Base-by-base conservation (phyloP, 371 early-diverging fungal species). In the Mortierella sp. region DNA sequence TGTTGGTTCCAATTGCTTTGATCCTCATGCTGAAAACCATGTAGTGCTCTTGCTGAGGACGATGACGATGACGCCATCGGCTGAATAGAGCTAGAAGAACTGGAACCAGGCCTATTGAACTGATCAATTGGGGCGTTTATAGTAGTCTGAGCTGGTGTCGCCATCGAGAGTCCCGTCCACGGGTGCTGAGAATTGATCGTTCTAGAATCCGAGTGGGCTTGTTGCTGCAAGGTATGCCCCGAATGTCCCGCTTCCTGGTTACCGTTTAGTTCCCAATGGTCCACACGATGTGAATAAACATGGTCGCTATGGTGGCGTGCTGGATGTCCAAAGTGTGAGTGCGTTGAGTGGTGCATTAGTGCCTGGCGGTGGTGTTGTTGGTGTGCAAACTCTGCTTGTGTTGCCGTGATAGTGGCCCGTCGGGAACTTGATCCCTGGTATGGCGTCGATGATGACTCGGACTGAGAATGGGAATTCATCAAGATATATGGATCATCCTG, bases 141-240 rank as follows among this genome's bases (percentile, higher is more conserved):
- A 7, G 34, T 34, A 4, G 52, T 39, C 0, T 64, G 68, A 21
- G 64, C 64, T 16, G 67, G 42, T 1, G 74, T 19, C 23, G 74
- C 67, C 74, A 67, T 73, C 2, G 68, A 60, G 14, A 73, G 48
- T 1, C 42, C 51, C 45, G 50, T 62, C 72, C 66, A 72, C 0
- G 72, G 28, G 26, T 46, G 52, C 27, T 58, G 59, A 19, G 23
- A 58, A 1, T 23, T 52, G n/a, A 48, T 23, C 13, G 19, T 23
- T 30, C 24, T 42, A 14, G 69, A 58, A 16, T 54, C 45, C 16
- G 41, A 39, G 14, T 49, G 65, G 18, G 46, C 16, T 31, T 50
- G 57, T 3, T 30, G 51, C 3, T 24, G 45, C 19, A 49, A 28
- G 8, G 10, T 14, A 21, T 52, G 42, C n/a, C 46, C 52, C 2